Conservation (phyloP, 306 rosid species). For the Lablab purpureus region DNA sequence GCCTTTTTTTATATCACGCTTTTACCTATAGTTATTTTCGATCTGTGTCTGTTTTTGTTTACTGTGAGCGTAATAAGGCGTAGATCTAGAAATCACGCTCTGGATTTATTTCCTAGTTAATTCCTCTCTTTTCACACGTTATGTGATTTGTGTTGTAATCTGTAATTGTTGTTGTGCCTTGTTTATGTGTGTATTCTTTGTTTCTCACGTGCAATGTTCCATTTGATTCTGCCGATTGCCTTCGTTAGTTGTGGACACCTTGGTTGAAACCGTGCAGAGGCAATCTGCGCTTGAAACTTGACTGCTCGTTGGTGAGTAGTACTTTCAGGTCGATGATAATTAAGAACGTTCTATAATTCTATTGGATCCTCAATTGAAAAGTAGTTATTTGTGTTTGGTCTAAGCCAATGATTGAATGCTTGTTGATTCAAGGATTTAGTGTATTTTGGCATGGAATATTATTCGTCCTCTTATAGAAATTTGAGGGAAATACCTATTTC, state of each 20-base stretch:
- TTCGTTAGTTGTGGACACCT: background rate
- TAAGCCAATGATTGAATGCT: background rate
- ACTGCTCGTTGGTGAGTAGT: background rate
- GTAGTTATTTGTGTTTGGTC: background rate
- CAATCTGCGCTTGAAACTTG: background rate
- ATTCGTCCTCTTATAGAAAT: background rate
- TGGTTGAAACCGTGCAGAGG: background rate
- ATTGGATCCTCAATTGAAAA: background rate
- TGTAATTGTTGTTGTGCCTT: slow-evolving; percentile 13
- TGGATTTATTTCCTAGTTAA: background rate
- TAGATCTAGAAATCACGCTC: slow-evolving; percentile 19
- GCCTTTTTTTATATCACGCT: too few species aligned
- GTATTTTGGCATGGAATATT: background rate
- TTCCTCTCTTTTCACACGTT: background rate
- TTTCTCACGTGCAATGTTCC: background rate
- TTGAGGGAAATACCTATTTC: background rate
- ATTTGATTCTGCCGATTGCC: background rate
- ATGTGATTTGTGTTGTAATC: background rate
- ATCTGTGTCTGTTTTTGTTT: slow-evolving; percentile 28
- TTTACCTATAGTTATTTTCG: background rate
- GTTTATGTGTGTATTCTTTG: background rate
- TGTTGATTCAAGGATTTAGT: background rate
- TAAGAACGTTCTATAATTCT: background rate
- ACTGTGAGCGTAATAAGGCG: background rate
- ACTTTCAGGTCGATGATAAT: background rate